Evolutionary conservation across 805 yeast genomes (phyloP).

Genomic region (Wickerhamomyces rabaulensis): DNA sequence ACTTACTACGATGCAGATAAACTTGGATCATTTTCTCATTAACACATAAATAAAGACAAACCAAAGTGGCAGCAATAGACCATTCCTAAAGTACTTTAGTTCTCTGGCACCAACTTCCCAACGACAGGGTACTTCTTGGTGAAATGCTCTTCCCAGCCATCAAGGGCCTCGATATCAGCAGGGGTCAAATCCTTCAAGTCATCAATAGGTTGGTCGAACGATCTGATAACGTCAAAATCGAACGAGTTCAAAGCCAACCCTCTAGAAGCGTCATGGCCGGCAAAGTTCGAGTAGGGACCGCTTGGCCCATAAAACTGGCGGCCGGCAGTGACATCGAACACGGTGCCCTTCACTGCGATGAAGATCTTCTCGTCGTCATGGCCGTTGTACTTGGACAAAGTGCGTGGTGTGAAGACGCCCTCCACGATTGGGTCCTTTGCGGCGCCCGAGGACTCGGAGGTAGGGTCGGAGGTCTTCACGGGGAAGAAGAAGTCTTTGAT

Average conservation of each 20-base stretch:
- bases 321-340: slow-evolving; percentile 77
- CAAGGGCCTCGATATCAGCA: slow-evolving; percentile 60
- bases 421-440: slow-evolving; percentile 33
- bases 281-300: slow-evolving; percentile 91
- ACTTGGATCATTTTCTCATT: background rate
- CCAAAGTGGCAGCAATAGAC: too few species aligned
- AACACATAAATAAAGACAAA: background rate
- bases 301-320: slow-evolving; percentile 91
- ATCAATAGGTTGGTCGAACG: slow-evolving; percentile 77
- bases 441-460: slow-evolving; percentile 4
- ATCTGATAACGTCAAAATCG: slow-evolving; percentile 59
- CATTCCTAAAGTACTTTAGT: too few species aligned
- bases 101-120: slow-evolving; percentile 56
- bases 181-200: slow-evolving; percentile 52
- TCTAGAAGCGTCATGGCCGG: slow-evolving; percentile 93
- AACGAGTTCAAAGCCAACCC: slow-evolving; percentile 88
- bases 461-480: slow-evolving; percentile 21
- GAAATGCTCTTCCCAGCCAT: slow-evolving; percentile 84
- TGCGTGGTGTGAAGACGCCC: slow-evolving; percentile 63
- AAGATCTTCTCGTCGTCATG: slow-evolving; percentile 73
- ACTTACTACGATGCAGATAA: too few species aligned
- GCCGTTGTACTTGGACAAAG: slow-evolving; percentile 76
- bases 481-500: slow-evolving; percentile 24
- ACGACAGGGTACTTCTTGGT: slow-evolving; percentile 74
- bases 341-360: slow-evolving; percentile 80